Evolutionary conservation across 768 basidiomycete species (phyloP), one percentile per base, ranked within the genome.

Genomic region (Termitomyces sp.): DNA sequence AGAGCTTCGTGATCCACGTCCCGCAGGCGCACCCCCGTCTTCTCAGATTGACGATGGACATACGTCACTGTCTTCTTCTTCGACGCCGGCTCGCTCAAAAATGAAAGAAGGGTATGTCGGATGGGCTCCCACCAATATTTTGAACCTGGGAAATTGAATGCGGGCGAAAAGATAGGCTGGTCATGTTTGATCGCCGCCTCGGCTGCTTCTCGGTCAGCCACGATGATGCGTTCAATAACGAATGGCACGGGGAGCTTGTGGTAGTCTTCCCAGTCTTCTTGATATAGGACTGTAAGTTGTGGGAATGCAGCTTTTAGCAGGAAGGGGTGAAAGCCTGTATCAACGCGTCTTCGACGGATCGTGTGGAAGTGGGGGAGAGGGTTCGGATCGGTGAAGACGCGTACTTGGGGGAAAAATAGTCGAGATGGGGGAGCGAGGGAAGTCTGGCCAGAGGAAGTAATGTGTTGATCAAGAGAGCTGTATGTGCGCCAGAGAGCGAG

Each of bases 401-500:
- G 80, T n/a, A 85, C 78, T 65, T 86, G 80, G 5, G 93, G 88
- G 72, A 89, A 86, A 61, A 94, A 79, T 61, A 94, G 73, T 11
- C 94, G 86, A n/a, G 82, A 78, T 0, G 92, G 92, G 1, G 85
- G 81, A 0, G 86, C 79, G 20, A 91, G 82, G 9, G 71, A 79
- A 4, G 84, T 85, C 12, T 69, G 69, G 4, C 85, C 85, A 10
- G 75, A 69, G 4, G 74, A 51, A 14, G 74, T 74, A 34, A 83
- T 80, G 10, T 75, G 65, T 1, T 69, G 59, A 68, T 87, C 83
- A 37, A 92, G 79, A 0, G 86, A 81, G 60, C 85, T 85, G 72
- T 94, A 89, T 0, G 84, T 85, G 48, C 89, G 82, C 87, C 88
- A 91, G 38, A 96, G 78, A 6, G 92, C 83, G 37, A 93, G 81